Evolutionary conservation across 352 stramenopile genomes (phyloP), one percentile per base, ranked within the genome.

Genomic region (Thraustotheca clavata): DNA sequence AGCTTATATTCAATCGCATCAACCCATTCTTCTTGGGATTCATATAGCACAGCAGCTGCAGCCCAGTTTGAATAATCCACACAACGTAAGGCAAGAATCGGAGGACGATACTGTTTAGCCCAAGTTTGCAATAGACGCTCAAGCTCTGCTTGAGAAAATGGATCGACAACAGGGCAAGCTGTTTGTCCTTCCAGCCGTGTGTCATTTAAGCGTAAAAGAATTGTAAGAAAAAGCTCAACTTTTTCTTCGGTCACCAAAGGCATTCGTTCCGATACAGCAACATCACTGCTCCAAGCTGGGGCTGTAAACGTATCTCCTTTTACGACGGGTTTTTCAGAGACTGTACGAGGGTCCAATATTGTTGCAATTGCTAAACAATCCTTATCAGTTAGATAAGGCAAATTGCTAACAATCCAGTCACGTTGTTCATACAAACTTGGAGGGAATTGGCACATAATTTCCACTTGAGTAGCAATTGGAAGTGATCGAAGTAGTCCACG

Each of bases 61-160:
- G 71, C 79, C 85, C 85, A 94, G 59, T 94, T 92, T 14, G 72
- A 77, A 35, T 85, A 92, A 69, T 94, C 85, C 6, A 89, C 74
- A 67, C 83, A 92, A 6, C 85, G 79, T 29, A 84, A 69, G 20
- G 91, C 74, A 70, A 94, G 76, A 14, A 89, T 76, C 2, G 85
- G 83, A 4, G 85, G 83, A 0, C 85, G 83, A 63, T 92, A 94
- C 47, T 77, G 76, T 9, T 72, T 38, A n/a, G 74, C 76, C 20
- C 89, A 74, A 26, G 76, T 61, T 18, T 76, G 84, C 52, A 94
- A 50, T 0, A 83, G 50, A 35, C 41, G 43, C 61, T 92, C 79
- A 38, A 94, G 70, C 14, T 68, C 68, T 24, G 31, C 24, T 71
- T 92, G 83, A 11, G 76, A 76, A 49, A 77, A 85, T 7, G 43